Conservation (phyloP, 73 alveolate species). For the Paramecium pentaurelia region DNA sequence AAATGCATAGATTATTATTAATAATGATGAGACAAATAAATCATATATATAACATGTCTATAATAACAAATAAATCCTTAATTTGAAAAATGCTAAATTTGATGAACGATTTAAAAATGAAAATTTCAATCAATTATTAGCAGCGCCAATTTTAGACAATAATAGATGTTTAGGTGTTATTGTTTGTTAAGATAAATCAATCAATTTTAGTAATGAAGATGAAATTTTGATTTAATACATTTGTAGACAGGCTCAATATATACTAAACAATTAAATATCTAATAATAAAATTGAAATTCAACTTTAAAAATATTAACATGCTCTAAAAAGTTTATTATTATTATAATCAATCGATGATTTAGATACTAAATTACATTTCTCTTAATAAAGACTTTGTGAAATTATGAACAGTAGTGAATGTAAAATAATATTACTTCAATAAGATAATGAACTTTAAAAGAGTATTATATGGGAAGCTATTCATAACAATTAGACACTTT, state of each 20-base stretch:
- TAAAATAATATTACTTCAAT: not conserved
- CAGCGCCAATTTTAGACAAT: not conserved
- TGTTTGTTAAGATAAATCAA: not conserved
- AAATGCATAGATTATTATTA: not conserved
- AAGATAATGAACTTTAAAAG: not conserved
- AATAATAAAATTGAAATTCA: not conserved
- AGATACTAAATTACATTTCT: not conserved
- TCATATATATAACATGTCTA: not conserved
- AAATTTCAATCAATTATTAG: not conserved
- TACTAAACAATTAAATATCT: not conserved
- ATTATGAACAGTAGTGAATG: not conserved
- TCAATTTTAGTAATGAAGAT: not conserved
- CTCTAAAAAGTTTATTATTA: not conserved
- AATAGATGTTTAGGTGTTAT: conserved; percentile 3
- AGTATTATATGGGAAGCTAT: not conserved
- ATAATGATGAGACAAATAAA: not conserved
- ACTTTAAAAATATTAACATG: not conserved
- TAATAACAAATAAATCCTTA: not conserved
- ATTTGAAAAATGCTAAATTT: conserved; percentile 20
- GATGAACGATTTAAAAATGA: conserved; percentile 20
- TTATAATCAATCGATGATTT: not conserved
- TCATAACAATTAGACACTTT: not conserved
- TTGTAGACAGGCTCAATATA: not conserved
- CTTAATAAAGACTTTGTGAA: not conserved
- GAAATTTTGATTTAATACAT: not conserved